Evolutionary conservation across 257 asterid species (phyloP), one percentile per base, ranked within the genome.

Genomic region (Nicotiana attenuata): DNA sequence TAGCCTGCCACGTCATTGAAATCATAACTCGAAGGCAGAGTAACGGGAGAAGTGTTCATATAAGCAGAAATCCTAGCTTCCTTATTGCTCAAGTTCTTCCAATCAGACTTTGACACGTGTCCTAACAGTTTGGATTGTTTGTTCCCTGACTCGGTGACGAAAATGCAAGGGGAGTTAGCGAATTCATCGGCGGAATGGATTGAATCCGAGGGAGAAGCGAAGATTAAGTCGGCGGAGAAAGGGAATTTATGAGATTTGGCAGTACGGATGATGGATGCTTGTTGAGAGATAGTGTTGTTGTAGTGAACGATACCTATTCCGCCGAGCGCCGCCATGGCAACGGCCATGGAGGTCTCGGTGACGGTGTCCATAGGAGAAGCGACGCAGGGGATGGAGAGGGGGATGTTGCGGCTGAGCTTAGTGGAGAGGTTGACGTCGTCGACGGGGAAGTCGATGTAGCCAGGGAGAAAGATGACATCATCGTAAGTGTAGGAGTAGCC

Each of bases 311-410:
- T 83, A 19, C 94, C 94, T 26, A 95, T 85, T 15, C 83, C 99
- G 3, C 99, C 98, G 0, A 95, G 88, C 10, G 97, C 88, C 56
- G 99, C 96, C 99, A 93, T 95, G 79, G 96, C 92, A 1, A 91
- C 87, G 6, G 99, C 96, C 99, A 95, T 95, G 56, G 96, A 91
- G 47, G 97, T 83, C 67, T 95, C 99, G 0, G 97, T 90, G 47
- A 93, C 98, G 26, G 99, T 95, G 81, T 95, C 99, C 99, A 95
- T 93, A 0, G 99, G 99, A 17, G 99, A 95, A 59, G 99, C 86
- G 24, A 95, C 95, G 82, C 97, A 95, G 0, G 99, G 98, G 11
- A 90, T 86, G n/a, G 98, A 90, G 5, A 95, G 91, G 7, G 88
- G 66, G 14, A 95, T 81, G 66, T 86, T 88, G 76, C 88, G 92